Evolutionary conservation across 345 rosid genomes (phyloP).

Genomic region (Rhodamnia rubescens): DNA sequence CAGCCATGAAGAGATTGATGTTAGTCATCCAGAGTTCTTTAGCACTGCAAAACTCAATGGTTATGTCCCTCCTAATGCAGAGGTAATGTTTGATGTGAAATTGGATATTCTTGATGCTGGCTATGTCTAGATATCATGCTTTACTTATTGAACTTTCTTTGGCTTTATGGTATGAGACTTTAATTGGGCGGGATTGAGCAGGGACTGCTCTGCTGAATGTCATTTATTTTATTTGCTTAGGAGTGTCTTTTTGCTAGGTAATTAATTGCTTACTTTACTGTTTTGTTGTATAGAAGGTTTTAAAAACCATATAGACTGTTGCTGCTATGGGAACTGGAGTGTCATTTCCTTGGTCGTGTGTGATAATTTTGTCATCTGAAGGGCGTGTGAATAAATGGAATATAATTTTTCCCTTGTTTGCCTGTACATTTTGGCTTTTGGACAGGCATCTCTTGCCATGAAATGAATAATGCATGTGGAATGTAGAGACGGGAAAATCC

Average conservation of each 20-base stretch:
- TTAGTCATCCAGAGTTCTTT: slow-evolving; percentile 92
- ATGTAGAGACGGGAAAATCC: not conserved
- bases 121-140: not conserved
- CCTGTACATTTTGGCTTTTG: not conserved
- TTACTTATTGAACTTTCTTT: not conserved
- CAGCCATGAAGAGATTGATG: slow-evolving; percentile 93
- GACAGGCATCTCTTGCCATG: not conserved
- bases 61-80: slow-evolving; percentile 79
- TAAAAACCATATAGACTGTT: not conserved
- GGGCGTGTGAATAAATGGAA: not conserved
- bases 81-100: slow-evolving; percentile 26
- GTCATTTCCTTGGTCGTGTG: not conserved
- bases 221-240: not conserved
- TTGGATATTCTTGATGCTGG: not conserved
- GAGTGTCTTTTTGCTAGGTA: not conserved
- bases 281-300: not conserved
- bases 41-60: slow-evolving; percentile 84
- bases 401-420: not conserved
- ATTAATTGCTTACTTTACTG: not conserved
- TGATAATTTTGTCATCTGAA: not conserved
- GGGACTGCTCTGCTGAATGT: not conserved
- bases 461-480: not conserved
- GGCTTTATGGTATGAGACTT: not conserved
- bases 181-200: not conserved
- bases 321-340: not conserved